Percentiles rank a stretch among this genome's conserved stretches.
Evolutionary conservation across 495 filamentous ascomycete genomes (phyloP).

Genomic region (Paragyromitra xinjiangensis): DNA sequence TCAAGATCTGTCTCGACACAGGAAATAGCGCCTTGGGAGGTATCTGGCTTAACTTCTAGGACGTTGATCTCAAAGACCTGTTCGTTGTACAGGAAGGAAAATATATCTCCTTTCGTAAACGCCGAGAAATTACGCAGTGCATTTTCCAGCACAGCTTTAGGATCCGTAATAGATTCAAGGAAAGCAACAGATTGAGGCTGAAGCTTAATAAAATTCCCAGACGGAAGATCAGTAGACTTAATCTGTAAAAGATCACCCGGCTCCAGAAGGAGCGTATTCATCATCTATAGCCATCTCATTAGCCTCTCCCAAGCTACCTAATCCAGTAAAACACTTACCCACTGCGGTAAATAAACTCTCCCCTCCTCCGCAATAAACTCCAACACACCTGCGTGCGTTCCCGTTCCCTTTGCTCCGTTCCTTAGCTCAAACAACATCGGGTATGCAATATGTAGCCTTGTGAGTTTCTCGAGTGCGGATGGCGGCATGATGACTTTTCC

Average conservation of each 20-base stretch:
- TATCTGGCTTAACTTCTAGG: constrained; percentile 86
- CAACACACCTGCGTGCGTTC: constrained; percentile 91
- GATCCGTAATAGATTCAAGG: constrained; percentile 88
- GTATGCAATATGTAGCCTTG: constrained; percentile 94
- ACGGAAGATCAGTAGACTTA: constrained; percentile 88
- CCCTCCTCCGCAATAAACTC: constrained; percentile 99
- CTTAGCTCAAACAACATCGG: constrained; percentile 95
- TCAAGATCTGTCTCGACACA: constrained; percentile 94
- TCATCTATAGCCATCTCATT: constrained; percentile 70
- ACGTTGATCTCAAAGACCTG: constrained; percentile 90
- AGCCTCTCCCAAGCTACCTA: constrained; percentile 8
- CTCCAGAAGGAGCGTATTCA: constrained; percentile 88
- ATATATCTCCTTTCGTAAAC: constrained; percentile 88
- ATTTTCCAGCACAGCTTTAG: constrained; percentile 96
- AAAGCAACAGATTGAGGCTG: constrained; percentile 91
- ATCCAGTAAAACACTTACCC: constrained; percentile 68
- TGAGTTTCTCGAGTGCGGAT: constrained; percentile 93
- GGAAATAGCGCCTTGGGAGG: constrained; percentile 79
- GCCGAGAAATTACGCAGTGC: constrained; percentile 95
- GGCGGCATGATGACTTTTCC: constrained; percentile 97
- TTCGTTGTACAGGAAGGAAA: constrained; percentile 95
- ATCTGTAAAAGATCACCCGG: constrained; percentile 93
- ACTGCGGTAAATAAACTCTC: constrained; percentile 92
- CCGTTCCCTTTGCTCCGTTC: constrained; percentile 79
- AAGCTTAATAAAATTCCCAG: constrained; percentile 90